Conservation (phyloP, 768 basidiomycete species). For the Amanita rubescens region DNA sequence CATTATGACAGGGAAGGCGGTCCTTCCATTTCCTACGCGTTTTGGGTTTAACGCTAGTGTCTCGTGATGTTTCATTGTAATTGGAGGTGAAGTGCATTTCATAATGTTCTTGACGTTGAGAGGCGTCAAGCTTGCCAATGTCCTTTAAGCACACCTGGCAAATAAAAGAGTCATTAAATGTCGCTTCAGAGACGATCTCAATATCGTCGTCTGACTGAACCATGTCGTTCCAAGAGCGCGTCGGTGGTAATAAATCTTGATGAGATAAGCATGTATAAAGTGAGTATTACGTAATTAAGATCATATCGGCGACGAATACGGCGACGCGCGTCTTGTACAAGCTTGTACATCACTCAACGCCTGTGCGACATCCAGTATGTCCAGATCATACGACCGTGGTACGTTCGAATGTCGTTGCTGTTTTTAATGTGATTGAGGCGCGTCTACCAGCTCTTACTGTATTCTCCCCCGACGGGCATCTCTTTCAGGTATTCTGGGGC, state of each 20-base stretch:
- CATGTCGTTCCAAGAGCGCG: not conserved
- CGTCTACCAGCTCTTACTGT: slow-evolving; percentile 75
- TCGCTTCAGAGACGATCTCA: slow-evolving; percentile 3
- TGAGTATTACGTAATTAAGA: slow-evolving; percentile 7
- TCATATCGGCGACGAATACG: slow-evolving; percentile 13
- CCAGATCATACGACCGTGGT: slow-evolving; percentile 98
- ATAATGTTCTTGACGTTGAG: slow-evolving; percentile 48
- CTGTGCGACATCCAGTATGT: slow-evolving; percentile 44
- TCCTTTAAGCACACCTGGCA: slow-evolving; percentile 29
- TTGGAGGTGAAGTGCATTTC: slow-evolving; percentile 33
- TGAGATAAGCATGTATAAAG: no score
- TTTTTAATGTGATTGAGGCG: not conserved
- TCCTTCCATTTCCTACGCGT: slow-evolving; percentile 1
- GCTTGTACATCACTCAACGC: slow-evolving; percentile 1
- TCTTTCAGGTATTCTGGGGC: slow-evolving; percentile 75
- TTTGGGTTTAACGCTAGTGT: not conserved
- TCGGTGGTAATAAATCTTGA: not conserved
- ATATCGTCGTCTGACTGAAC: slow-evolving; percentile 17
- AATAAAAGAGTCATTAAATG: slow-evolving; percentile 19
- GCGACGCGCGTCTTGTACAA: slow-evolving; percentile 47
- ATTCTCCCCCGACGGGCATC: slow-evolving; percentile 97
- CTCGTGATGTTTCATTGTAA: not conserved
- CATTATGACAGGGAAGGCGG: slow-evolving; percentile 12
- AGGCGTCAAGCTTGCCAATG: slow-evolving; percentile 28
- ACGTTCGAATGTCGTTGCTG: slow-evolving; percentile 11